phyloP scores from a whole-genome alignment of 768 basidiomycete species.

The Russula emetica region DNA sequence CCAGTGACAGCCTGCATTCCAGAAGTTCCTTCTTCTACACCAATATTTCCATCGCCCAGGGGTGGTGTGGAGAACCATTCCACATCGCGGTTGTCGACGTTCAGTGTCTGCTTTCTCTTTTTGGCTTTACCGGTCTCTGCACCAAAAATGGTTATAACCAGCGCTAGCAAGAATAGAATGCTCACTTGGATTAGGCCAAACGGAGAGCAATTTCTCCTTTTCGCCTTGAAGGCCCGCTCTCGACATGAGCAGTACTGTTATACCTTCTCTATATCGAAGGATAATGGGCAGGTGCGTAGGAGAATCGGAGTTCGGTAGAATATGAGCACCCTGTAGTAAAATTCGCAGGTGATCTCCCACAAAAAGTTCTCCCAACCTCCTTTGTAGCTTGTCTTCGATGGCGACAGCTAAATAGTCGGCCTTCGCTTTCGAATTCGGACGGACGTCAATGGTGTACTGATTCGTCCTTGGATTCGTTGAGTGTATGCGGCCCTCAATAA shows the following conservation, averaged over 20 bases:
- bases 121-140: constrained; percentile 7
- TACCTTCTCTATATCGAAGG: constrained; percentile 18
- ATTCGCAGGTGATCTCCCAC: constrained; percentile 13
- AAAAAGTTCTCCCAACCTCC: constrained; percentile 7
- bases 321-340: constrained; percentile 4
- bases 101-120: constrained; percentile 1
- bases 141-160: neutral
- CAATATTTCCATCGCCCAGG: neutral
- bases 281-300: neutral
- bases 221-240: constrained; percentile 12
- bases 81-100: neutral
- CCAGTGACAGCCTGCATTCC: neutral
- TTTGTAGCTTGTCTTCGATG: constrained; percentile 15
- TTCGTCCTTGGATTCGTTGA: neutral
- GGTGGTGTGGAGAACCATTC: constrained; percentile 20
- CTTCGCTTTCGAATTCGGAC: constrained; percentile 4
- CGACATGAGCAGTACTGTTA: constrained; percentile 13
- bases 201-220: constrained; percentile 1
- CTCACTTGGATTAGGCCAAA: constrained; percentile 13
- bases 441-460: constrained; percentile 16
- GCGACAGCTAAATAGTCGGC: constrained; percentile 2
- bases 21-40: neutral
- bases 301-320: constrained; percentile 1
- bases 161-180: neutral
- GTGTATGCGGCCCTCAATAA: constrained; percentile 13